Evolutionary conservation across 2,329 filamentous ascomycete genomes (phyloP), one percentile per base, ranked within the genome.

Genomic region (Pestalotiopsis sp.): DNA sequence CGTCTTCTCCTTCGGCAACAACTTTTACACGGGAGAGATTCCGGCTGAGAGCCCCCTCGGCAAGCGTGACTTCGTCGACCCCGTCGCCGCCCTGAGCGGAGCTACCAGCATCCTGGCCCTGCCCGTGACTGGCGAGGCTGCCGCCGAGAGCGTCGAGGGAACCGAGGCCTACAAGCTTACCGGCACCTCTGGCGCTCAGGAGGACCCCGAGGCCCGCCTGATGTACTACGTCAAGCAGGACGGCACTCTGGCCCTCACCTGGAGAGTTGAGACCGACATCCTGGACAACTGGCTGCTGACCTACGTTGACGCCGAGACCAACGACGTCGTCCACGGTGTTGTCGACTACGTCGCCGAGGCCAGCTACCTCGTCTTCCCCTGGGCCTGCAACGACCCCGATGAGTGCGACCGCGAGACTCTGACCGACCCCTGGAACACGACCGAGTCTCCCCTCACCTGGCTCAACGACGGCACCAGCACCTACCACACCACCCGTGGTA

Each of bases 211-310:
- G 72, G 87, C 86, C 3, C 83, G 83, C 70, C 80, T 90, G 2
- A 83, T 87, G 49, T 90, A 90, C 77, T 80, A 88, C 57, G 80
- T 83, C 72, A 85, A 83, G 69, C 74, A 79, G 0, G 82, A 87
- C 56, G 82, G 82, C 61, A 78, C 73, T 2, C 79, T 90, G 4
- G 81, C 80, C 6, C 79, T 89, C 23, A 80, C 85, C 0, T 90
- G 87, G 88, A 80, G 87, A 73, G 80, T 90, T 12, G 87, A 90
- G 81, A 90, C 87, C 2, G 86, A 90, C 68, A 77, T 88, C 56
- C 69, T 81, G 9, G 82, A 85, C 69, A 87, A 89, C 78, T 90
- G 87, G 87, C 82, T 90, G n/a, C 76, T 88, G 57, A 85, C 85
- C 2, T 90, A 90, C 72, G 82, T 89, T 39, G 84, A 89, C 65